Evolutionary conservation across 441 rosid genomes (phyloP), one percentile per base, ranked within the genome.

Genomic region (Adansonia madagascariensis): DNA sequence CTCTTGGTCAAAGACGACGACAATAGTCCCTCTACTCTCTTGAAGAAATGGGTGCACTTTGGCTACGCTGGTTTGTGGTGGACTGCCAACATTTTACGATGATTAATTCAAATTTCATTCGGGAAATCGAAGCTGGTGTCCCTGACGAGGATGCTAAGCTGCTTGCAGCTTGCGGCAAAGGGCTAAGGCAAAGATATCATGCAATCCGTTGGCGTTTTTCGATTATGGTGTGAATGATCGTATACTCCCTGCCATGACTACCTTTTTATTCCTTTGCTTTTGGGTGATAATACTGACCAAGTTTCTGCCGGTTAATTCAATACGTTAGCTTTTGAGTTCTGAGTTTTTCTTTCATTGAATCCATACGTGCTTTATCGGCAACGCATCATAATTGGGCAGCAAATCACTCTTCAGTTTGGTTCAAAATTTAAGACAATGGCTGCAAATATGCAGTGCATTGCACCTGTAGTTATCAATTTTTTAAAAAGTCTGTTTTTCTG

Each of bases 41-140:
- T 94, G 80, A 95, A 94, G 88, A 92, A 94, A 77, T 95, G 98
- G 98, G 91, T 95, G 60, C 98, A 92, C 83, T 88, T 95, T 59
- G 98, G 98, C 4, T 95, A 92, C 83, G 83, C 94, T 77, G 98
- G 98, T 46, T 80, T 90, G 47, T 4, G 39, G 39, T 94, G 98
- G 99, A 95, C 97, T 41, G 99, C 52, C 99, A 62, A 94, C 82
- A 83, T 77, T 91, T 92, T 77, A 91, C 98, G 2, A 89, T 82
- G 79, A 53, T 90, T 46, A 93, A 94, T 85, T 87, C 88, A 55
- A 81, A 89, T 55, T 93, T 93, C 79, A 47, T 84, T 63, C 74
- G 43, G 43, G 89, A 81, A 73, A 94, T 94, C 9, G 84, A 88
- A 61, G 80, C 84, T 24, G 73, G 68, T 63, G 84, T 89, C 75